phyloP scores from a whole-genome alignment of 2,329 filamentous ascomycete species.

The Alternaria alternata region DNA sequence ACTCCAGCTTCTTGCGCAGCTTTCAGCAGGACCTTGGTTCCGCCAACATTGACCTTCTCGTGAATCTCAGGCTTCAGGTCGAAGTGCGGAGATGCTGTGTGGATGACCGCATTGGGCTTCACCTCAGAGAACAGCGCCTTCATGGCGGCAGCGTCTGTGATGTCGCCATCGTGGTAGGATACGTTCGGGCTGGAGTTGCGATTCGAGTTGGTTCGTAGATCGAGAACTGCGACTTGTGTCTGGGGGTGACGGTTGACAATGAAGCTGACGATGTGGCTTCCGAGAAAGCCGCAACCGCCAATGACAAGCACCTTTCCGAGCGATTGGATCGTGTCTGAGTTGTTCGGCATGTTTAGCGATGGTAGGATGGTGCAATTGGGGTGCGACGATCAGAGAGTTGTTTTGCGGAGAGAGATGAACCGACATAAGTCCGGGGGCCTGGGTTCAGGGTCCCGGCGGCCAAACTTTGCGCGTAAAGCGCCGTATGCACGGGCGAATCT shows the following conservation, averaged over 20 bases:
- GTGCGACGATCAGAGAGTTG: constrained; percentile 18
- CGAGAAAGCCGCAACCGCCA: constrained; percentile 62
- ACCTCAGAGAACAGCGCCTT: constrained; percentile 53
- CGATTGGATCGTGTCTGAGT: constrained; percentile 32
- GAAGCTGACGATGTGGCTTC: constrained; percentile 60
- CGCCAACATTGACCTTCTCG: constrained; percentile 61
- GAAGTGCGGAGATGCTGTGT: constrained; percentile 59
- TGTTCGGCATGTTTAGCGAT: constrained; percentile 26
- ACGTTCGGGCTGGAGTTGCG: constrained; percentile 52
- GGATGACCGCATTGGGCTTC: constrained; percentile 58
- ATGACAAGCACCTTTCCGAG: constrained; percentile 59
- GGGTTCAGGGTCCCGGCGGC: constrained; percentile 19
- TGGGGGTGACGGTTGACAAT: constrained; percentile 53
- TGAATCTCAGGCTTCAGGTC: constrained; percentile 51
- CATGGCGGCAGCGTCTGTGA: constrained; percentile 56
- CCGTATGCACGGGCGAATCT: background rate
- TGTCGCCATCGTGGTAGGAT: constrained; percentile 60
- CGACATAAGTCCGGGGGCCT: constrained; percentile 13
- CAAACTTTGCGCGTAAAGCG: constrained; percentile 1
- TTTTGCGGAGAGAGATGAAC: constrained; percentile 28
- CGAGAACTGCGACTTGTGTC: constrained; percentile 57
- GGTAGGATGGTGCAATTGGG: constrained; percentile 17
- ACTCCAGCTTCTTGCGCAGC: constrained; percentile 58
- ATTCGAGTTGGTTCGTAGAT: constrained; percentile 55
- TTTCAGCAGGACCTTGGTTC: constrained; percentile 59